These are phyloP conservation scores for Oryza glumipatula DNA, from an alignment of 176 grass and related monocot genomes.

Conservation along the genomic window DNA sequence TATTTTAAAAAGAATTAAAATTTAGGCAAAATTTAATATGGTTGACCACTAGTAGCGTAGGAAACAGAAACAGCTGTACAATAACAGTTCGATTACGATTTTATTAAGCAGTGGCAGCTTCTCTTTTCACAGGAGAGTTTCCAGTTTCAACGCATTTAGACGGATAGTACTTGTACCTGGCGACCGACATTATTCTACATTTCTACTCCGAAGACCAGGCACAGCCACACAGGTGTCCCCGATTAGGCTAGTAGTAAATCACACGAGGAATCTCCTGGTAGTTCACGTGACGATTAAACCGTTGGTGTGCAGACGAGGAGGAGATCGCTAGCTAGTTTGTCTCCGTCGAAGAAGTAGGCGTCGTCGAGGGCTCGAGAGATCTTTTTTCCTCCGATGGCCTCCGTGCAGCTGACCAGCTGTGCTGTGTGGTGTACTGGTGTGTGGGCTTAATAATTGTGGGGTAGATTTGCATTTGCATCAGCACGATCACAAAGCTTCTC, in stretches of 20 bases:
- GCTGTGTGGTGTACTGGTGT: background rate
- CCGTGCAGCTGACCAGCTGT: slow-evolving; percentile 46
- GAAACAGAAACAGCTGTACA: background rate
- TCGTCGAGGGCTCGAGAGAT: slow-evolving; percentile 15
- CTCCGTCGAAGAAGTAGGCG: background rate
- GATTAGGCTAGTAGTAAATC: slow-evolving; percentile 26
- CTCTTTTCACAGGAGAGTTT: background rate
- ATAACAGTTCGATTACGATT: background rate
- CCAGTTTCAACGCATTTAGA: slow-evolving; percentile 8
- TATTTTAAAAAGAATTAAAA: background rate
- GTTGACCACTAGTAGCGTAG: background rate
- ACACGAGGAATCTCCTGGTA: slow-evolving; percentile 19
- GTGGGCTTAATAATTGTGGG: slow-evolving; percentile 41
- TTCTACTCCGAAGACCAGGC: background rate
- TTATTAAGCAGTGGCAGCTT: background rate
- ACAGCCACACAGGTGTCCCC: slow-evolving; percentile 51
- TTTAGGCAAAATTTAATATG: background rate
- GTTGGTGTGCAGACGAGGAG: background rate
- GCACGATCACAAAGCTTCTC: background rate
- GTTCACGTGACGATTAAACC: slow-evolving; percentile 46
- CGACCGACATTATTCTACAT: slow-evolving; percentile 12
- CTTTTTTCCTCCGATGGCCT: slow-evolving; percentile 31
- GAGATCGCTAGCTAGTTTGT: slow-evolving; percentile 34
- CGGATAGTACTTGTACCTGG: background rate
- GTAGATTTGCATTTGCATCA: slow-evolving; percentile 32